These are phyloP conservation scores for Ilyonectria destructans DNA, from an alignment of 2,329 filamentous ascomycete species.

Conservation along the genomic window DNA sequence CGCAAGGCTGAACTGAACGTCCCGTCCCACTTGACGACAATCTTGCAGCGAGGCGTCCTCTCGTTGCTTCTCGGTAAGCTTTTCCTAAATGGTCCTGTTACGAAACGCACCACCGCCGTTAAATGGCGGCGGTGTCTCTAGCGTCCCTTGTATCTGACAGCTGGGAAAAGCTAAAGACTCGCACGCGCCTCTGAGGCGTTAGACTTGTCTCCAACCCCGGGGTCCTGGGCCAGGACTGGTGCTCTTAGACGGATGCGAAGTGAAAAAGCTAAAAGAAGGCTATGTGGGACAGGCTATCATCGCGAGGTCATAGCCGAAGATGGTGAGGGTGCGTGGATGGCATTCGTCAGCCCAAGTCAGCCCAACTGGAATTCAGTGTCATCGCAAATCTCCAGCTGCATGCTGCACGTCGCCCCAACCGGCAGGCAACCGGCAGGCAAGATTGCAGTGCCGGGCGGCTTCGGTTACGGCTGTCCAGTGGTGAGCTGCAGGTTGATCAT, in stretches of 20 bases:
- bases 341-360: constrained; percentile 11
- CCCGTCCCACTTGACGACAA: not conserved
- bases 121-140: constrained; percentile 27
- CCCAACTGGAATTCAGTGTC: not conserved
- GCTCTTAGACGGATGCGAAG: not conserved
- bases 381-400: not conserved
- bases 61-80: not conserved
- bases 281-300: constrained; percentile 1
- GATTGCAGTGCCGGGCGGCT: not conserved
- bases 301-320: not conserved
- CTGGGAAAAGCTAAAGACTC: not conserved
- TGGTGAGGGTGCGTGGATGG: not conserved
- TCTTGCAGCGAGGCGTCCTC: not conserved
- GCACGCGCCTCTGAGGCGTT: not conserved
- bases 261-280: not conserved
- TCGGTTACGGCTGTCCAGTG: not conserved
- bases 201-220: not conserved
- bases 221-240: not conserved
- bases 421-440: not conserved
- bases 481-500: constrained; percentile 5
- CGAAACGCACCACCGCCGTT: constrained; percentile 16
- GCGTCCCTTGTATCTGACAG: constrained; percentile 25
- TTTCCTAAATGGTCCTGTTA: not conserved
- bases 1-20: constrained; percentile 25
- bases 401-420: not conserved